Evolutionary conservation across 2,329 filamentous ascomycete species (phyloP).

Genomic region (Dothistroma pini): DNA sequence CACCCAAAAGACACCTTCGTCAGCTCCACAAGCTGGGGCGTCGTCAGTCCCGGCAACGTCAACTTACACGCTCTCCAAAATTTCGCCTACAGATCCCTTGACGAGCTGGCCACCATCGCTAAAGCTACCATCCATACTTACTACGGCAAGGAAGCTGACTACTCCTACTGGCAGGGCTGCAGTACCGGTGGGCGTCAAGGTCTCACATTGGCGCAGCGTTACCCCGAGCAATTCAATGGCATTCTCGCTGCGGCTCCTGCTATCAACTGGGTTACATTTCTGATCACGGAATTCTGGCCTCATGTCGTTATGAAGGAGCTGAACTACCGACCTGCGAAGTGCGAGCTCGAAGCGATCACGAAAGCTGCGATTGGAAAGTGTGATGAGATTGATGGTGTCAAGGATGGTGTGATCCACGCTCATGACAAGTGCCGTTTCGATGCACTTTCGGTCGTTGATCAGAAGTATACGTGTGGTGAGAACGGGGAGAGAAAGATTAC

Average conservation of each 20-base stretch:
- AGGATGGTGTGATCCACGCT: constrained; percentile 35
- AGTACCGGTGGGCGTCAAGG: constrained; percentile 40
- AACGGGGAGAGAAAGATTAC: constrained; percentile 27
- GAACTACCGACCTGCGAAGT: constrained; percentile 30
- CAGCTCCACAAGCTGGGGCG: constrained; percentile 25
- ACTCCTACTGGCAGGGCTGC: constrained; percentile 41
- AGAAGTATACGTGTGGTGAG: constrained; percentile 24
- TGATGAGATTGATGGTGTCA: constrained; percentile 38
- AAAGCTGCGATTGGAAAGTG: constrained; percentile 36
- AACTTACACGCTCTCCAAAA: constrained; percentile 35
- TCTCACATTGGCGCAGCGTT: constrained; percentile 35
- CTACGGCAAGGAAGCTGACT: constrained; percentile 34
- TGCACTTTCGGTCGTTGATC: constrained; percentile 30
- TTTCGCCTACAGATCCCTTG: constrained; percentile 33
- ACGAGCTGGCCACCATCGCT: constrained; percentile 37
- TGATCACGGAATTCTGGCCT: constrained; percentile 31
- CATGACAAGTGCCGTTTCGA: constrained; percentile 32
- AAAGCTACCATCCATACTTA: constrained; percentile 30
- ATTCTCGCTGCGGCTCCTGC: constrained; percentile 41
- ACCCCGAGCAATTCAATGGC: constrained; percentile 39
- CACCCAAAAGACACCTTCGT: constrained; percentile 12
- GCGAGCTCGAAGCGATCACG: constrained; percentile 38
- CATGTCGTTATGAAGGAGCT: constrained; percentile 32
- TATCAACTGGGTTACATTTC: constrained; percentile 36
- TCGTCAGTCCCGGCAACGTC: constrained; percentile 32